phyloP scores from a whole-genome alignment of 1,284 basidiomycete species.

The Meripilus lineatus region DNA sequence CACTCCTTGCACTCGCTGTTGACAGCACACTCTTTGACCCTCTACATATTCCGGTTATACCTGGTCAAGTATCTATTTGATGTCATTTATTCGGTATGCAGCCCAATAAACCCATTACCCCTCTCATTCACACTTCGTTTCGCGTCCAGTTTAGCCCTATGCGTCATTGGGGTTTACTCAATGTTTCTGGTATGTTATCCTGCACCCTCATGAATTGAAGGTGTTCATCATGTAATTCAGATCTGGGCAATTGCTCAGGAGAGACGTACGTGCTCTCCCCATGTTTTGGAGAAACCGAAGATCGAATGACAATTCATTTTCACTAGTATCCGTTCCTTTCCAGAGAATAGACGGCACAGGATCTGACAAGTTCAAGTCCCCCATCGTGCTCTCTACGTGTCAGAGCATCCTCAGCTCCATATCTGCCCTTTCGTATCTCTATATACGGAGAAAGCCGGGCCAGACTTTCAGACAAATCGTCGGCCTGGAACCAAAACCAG shows the following conservation, averaged over 20 bases:
- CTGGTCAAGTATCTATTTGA: background rate
- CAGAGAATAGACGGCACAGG: conserved; percentile 56
- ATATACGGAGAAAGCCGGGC: conserved; percentile 53
- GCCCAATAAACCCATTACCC: background rate
- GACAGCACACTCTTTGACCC: background rate
- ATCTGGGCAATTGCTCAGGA: conserved; percentile 93
- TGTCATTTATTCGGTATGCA: conserved; percentile 8
- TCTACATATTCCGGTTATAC: background rate
- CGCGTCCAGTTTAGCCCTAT: conserved; percentile 50
- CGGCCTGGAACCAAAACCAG: conserved; percentile 38
- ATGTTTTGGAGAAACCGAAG: background rate
- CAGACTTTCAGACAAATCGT: conserved; percentile 51
- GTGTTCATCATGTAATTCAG: conserved; percentile 29
- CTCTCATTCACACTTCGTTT: background rate
- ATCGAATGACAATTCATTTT: background rate
- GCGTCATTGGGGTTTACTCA: conserved; percentile 68
- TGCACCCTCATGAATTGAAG: conserved; percentile 7
- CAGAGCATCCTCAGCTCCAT: conserved; percentile 82
- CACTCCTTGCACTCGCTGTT: background rate
- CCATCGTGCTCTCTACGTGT: conserved; percentile 82
- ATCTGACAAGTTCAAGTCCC: conserved; percentile 80
- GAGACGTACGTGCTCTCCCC: conserved; percentile 53
- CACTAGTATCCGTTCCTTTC: conserved; percentile 80
- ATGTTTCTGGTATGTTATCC: conserved; percentile 64
- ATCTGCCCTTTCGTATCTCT: conserved; percentile 78